Base-by-base conservation (phyloP, 345 rosid genomes). In the Anastatica hierochuntica region DNA sequence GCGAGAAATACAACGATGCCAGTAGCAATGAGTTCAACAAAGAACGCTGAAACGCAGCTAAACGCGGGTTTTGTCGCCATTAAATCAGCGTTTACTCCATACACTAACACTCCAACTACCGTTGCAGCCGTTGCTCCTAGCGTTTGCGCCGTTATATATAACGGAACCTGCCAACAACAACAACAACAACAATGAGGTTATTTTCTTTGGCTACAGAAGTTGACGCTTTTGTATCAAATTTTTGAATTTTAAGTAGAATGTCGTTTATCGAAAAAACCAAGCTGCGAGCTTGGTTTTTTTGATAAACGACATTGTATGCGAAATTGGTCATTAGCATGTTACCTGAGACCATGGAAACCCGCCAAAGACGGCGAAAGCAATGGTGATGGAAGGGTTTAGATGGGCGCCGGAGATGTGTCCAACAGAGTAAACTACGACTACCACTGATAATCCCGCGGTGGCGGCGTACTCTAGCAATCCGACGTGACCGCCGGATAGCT, bases 361-460 rank as follows among this genome's bases (percentile, higher is more conserved):
- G 7, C 95, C 85, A 45, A 80, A 79, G 43, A 74, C 33, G 3
- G 95, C 97, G 17, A 86, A 73, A 47, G 94, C 79, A 9, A 90
- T 61, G 2, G 97, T 90, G 44, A 90, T 72, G 7, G 90, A 86
- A 13, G 97, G 97, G 63, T 86, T 90, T 0, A 90, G 75, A 63
- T 90, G 97, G 1, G 86, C 97, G 20, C 90, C 94, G 10, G 95
- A 86, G 53, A 86, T 86, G 16, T 87, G 81, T 8, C 95, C 95
- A 6, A 84, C 53, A 2, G 81, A 50, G 66, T 71, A 86, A 53
- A 86, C 74, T 6, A 90, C 30, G 8, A 84, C 73, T 14, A 79
- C 73, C 11, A 86, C 78, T 1, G 97, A 72, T 57, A 82, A 40
- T 12, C 94, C 95, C 5, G 88, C 88, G 0, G 88, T 77, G 21